Evolutionary conservation across 73 alveolate species (phyloP).

Genomic region (Loxodes magnus): DNA sequence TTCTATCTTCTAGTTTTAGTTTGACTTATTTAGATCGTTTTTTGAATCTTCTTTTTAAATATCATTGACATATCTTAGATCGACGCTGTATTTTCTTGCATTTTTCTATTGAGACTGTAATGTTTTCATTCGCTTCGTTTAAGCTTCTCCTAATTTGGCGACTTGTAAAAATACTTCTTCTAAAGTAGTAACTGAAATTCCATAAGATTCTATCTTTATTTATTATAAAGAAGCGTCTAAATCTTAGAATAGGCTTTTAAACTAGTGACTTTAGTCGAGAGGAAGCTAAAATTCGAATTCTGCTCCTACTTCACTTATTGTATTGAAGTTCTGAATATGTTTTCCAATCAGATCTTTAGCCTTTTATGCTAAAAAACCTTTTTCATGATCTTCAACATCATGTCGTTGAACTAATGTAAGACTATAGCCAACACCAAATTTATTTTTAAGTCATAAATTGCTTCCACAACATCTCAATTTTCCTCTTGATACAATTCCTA

Average conservation of each 20-base stretch:
- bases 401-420: constrained; percentile 41
- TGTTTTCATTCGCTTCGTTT: constrained; percentile 11
- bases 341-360: not conserved
- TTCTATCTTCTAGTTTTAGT: too few species aligned
- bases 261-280: constrained; percentile 25
- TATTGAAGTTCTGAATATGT: constrained; percentile 4
- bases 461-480: constrained; percentile 45
- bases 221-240: constrained; percentile 47
- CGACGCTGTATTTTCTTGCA: not conserved
- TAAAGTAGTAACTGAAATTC: constrained; percentile 81
- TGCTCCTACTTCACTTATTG: constrained; percentile 35
- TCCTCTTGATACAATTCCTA: constrained; percentile 70
- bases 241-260: constrained; percentile 53
- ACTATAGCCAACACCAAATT: constrained; percentile 65
- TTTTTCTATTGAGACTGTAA: not conserved
- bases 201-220: constrained; percentile 71
- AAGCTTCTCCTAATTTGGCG: constrained; percentile 37
- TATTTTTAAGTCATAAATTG: constrained; percentile 31
- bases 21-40: not conserved
- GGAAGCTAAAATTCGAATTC: constrained; percentile 61
- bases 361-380: not conserved
- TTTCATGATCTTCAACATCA: constrained; percentile 12
- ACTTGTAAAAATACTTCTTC: constrained; percentile 96
- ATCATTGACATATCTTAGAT: not conserved
- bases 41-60: not conserved